These are phyloP conservation scores for Coemansia sp. DNA, from an alignment of 192 early-diverging fungal species.

Conservation along the genomic window DNA sequence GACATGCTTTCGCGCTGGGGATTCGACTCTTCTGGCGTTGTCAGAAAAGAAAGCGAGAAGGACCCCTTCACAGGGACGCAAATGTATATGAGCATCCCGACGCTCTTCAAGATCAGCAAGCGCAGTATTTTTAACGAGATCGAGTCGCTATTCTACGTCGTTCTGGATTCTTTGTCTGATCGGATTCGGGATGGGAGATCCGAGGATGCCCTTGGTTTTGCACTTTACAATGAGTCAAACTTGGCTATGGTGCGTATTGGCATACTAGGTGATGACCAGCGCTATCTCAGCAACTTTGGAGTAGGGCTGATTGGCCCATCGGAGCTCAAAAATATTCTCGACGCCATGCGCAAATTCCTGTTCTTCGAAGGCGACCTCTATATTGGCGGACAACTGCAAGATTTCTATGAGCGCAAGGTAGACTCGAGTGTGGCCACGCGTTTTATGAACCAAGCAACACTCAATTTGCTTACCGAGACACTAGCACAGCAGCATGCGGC, in stretches of 20 bases:
- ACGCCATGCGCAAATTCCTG: background rate
- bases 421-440: background rate
- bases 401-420: background rate
- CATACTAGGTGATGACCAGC: background rate
- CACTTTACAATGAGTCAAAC: background rate
- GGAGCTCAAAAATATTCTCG: background rate
- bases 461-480: background rate
- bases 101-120: background rate
- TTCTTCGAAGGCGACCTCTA: background rate
- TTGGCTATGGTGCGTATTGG: background rate
- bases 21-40: background rate
- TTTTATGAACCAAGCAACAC: background rate
- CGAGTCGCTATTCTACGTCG: background rate
- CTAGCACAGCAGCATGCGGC: background rate
- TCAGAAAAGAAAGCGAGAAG: background rate
- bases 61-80: background rate
- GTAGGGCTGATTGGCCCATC: background rate
- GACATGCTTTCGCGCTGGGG: background rate
- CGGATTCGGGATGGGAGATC: background rate
- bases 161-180: background rate
- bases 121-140: background rate
- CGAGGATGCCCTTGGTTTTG: background rate
- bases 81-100: slow-evolving; percentile 16
- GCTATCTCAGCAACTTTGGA: background rate
- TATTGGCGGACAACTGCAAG: background rate